phyloP scores from a whole-genome alignment of 345 rosid species.

The Gynandropsis gynandra region DNA sequence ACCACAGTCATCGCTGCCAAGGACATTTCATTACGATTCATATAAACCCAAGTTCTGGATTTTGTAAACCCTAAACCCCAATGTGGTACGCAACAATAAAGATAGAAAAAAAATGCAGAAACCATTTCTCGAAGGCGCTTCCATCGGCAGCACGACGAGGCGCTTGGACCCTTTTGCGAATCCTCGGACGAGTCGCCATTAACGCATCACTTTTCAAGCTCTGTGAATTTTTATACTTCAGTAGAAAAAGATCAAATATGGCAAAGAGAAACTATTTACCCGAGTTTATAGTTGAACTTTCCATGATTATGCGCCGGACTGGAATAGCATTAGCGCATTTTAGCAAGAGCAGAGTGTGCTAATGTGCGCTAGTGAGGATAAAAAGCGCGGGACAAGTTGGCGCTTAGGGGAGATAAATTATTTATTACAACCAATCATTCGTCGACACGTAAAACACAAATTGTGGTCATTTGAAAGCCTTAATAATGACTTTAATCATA shows the following conservation, averaged over 20 bases:
- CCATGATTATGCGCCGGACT: neutral
- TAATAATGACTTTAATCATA: no score
- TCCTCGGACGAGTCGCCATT: conserved; percentile 54
- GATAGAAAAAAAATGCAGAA: neutral
- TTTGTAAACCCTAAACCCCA: neutral
- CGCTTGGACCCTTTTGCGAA: conserved; percentile 64
- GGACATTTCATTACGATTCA: neutral
- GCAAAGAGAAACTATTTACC: neutral
- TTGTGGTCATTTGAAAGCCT: no score
- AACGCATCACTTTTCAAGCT: conserved; percentile 22
- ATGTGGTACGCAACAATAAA: neutral
- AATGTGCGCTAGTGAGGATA: conserved; percentile 4
- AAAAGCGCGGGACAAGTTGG: conserved; percentile 22
- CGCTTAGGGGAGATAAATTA: conserved; percentile 2
- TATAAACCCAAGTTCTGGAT: neutral
- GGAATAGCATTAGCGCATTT: conserved; percentile 15
- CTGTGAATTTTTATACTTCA: conserved; percentile 26
- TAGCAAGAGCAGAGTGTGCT: neutral
- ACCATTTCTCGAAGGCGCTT: conserved; percentile 79
- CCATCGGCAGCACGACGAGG: conserved; percentile 70
- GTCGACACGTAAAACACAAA: conserved; percentile 6
- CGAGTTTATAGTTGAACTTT: neutral
- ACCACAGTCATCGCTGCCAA: conserved; percentile 50
- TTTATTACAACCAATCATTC: neutral
- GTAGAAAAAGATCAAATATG: neutral